Percentiles rank a stretch among this genome's conserved stretches.
Evolutionary conservation across 805 yeast species (phyloP).

Genomic region (Saturnispora ahearnii): DNA sequence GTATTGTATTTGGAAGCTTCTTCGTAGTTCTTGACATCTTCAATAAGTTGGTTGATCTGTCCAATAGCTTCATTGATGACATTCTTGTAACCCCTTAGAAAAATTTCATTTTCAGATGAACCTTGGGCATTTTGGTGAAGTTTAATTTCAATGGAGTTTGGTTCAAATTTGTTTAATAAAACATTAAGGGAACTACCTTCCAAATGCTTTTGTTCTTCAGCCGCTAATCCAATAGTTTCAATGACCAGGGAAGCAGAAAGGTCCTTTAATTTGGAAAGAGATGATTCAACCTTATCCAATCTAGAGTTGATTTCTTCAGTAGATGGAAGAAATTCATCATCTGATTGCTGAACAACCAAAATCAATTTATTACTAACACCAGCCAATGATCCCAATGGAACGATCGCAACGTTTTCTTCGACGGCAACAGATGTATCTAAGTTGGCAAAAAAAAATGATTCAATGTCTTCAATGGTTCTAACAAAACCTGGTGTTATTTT

Average conservation of each 20-base stretch:
- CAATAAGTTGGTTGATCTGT: slow-evolving; percentile 46
- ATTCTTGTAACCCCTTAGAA: slow-evolving; percentile 58
- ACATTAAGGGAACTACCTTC: slow-evolving; percentile 48
- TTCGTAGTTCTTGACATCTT: slow-evolving; percentile 34
- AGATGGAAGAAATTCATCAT: slow-evolving; percentile 69
- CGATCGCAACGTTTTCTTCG: slow-evolving; percentile 42
- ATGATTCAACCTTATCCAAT: slow-evolving; percentile 43
- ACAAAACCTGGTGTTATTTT: slow-evolving; percentile 60
- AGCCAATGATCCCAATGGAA: slow-evolving; percentile 47
- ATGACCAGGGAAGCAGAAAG: slow-evolving; percentile 46
- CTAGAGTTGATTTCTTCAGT: slow-evolving; percentile 47
- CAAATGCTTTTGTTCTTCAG: slow-evolving; percentile 49
- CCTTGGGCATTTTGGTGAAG: slow-evolving; percentile 37
- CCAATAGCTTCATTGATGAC: slow-evolving; percentile 49
- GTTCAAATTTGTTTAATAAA: slow-evolving; percentile 26
- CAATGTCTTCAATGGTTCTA: slow-evolving; percentile 52
- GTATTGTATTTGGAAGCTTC: slow-evolving; percentile 33
- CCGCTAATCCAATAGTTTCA: slow-evolving; percentile 41
- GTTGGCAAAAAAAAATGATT: slow-evolving; percentile 44
- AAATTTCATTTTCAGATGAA: slow-evolving; percentile 41
- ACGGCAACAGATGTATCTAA: slow-evolving; percentile 38
- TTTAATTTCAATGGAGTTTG: slow-evolving; percentile 34
- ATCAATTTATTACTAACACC: slow-evolving; percentile 40
- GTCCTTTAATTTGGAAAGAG: slow-evolving; percentile 51
- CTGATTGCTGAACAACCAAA: slow-evolving; percentile 42